Evolutionary conservation across 768 basidiomycete species (phyloP).

Genomic region (Nidula microcarpa): DNA sequence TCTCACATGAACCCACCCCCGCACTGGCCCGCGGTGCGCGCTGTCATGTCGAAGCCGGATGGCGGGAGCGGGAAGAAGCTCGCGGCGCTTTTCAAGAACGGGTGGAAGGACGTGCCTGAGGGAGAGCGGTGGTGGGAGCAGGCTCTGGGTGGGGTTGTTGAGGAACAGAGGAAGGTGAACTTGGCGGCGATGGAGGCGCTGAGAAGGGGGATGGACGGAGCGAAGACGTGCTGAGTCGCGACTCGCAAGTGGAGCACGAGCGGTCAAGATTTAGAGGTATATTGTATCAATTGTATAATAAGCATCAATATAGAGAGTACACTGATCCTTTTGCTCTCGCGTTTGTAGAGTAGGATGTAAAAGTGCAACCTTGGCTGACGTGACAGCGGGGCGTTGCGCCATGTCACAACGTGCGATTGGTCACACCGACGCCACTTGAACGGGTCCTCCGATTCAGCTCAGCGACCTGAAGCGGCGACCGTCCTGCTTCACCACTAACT

Average conservation of each 20-base stretch:
- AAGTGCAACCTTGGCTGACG: too few relatives aligned
- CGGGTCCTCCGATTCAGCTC: too few relatives aligned
- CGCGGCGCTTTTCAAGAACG: constrained; percentile 46
- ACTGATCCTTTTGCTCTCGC: too few relatives aligned
- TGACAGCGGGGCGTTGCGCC: too few relatives aligned
- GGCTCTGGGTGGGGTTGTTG: constrained; percentile 48
- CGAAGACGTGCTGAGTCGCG: constrained; percentile 8
- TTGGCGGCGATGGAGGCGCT: constrained; percentile 29
- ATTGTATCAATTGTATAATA: not conserved
- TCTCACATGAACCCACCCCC: constrained; percentile 43
- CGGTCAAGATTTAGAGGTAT: too few relatives aligned
- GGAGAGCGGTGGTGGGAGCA: constrained; percentile 68
- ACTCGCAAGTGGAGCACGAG: not conserved
- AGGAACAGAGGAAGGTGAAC: constrained; percentile 31
- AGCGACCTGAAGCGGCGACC: too few relatives aligned
- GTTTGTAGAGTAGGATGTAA: too few relatives aligned
- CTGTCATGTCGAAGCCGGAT: constrained; percentile 22
- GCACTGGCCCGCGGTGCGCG: constrained; percentile 41
- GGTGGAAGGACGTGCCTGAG: constrained; percentile 60
- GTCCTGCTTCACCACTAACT: too few relatives aligned
- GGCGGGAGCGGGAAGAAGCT: constrained; percentile 37
- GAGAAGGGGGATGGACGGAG: constrained; percentile 30
- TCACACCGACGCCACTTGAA: too few relatives aligned
- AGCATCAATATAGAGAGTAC: not conserved
- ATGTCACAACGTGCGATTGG: too few relatives aligned